Base-by-base conservation (phyloP, 108 stramenopile genomes). In the Cyclotella cryptica region DNA sequence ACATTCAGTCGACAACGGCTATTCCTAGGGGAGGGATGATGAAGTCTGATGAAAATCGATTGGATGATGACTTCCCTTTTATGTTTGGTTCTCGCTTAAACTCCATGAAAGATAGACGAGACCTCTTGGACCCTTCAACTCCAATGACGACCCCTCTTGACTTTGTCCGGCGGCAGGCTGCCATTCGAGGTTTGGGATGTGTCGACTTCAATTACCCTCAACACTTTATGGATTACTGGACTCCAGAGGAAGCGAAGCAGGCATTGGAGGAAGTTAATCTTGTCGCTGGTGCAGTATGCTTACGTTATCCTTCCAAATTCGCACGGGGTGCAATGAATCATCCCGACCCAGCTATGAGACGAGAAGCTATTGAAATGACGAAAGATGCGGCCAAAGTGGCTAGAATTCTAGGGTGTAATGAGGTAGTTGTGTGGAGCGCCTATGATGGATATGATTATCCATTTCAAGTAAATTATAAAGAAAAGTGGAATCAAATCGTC, bases 201-300 rank as follows among this genome's bases (percentile, higher is more conserved):
- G 89, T 96, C 21, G 95, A 96, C 67, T 96, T 96, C 81, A 96
- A 96, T 74, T 93, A 86, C 79, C 95, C 95, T 13, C 92, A 96
- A 77, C 95, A 96, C 61, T 90, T 96, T 79, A 71, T 75, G 13
- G 58, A 72, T 0, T 85, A 84, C 76, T 81, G 69, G 53, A 69
- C 74, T 27, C 71, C 72, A 5, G 42, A 78, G 26, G 88, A 92
- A 69, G 89, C 88, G 0, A 89, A 83, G 68, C 39, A 66, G 21
- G 85, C 87, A 0, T 75, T 93, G 24, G 85, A 90, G 15, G 85
- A 88, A 39, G 89, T 76, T 27, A 77, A 84, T 24, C 81, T 96
- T 3, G 78, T 81, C 35, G 90, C 92, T 6, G 95, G 95, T 10
- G 90, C 95, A 17, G 95, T 96, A 0, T 96, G 95, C 49, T 74